Evolutionary conservation across 768 basidiomycete genomes (phyloP).

Genomic region (Hygrocybe coccinea): DNA sequence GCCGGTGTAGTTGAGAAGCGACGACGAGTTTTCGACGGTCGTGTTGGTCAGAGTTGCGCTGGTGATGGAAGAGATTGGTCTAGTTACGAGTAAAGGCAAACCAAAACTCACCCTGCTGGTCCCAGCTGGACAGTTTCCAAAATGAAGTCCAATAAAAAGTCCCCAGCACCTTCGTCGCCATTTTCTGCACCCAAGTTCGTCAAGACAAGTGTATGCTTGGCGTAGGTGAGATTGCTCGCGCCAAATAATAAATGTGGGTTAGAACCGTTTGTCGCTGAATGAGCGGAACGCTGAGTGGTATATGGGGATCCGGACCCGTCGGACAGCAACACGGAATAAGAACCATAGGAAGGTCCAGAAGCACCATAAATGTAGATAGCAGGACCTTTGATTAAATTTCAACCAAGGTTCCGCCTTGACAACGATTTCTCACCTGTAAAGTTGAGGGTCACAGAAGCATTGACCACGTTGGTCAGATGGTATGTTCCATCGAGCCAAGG

Average conservation of each 20-base stretch:
- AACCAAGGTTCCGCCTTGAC: conserved; percentile 20
- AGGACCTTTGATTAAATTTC: conserved; percentile 15
- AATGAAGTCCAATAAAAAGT: conserved; percentile 41
- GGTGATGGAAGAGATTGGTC: background rate
- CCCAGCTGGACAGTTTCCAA: conserved; percentile 40
- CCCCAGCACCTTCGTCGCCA: conserved; percentile 35
- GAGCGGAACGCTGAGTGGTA: conserved; percentile 28
- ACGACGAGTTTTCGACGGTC: conserved; percentile 39
- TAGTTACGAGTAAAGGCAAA: too few relatives aligned
- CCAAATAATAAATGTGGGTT: conserved; percentile 32
- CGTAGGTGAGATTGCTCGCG: conserved; percentile 34
- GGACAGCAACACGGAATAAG: conserved; percentile 40
- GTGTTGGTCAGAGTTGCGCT: conserved; percentile 40
- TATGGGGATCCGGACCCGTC: conserved; percentile 6
- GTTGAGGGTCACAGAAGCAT: conserved; percentile 37
- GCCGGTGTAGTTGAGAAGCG: conserved; percentile 37
- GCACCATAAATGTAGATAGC: conserved; percentile 41
- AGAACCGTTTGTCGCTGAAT: conserved; percentile 29
- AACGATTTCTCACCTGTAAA: conserved; percentile 35
- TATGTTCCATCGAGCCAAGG: conserved; percentile 43
- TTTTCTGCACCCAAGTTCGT: conserved; percentile 39
- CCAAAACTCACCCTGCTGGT: conserved; percentile 33
- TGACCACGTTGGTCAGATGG: conserved; percentile 36
- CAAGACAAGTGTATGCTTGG: conserved; percentile 34
- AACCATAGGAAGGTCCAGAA: conserved; percentile 40